Percentiles rank a stretch among this genome's conserved stretches.
These are phyloP conservation scores for Ochromonadaceae sp. DNA, from an alignment of 352 stramenopile genomes.

Conservation along the genomic window DNA sequence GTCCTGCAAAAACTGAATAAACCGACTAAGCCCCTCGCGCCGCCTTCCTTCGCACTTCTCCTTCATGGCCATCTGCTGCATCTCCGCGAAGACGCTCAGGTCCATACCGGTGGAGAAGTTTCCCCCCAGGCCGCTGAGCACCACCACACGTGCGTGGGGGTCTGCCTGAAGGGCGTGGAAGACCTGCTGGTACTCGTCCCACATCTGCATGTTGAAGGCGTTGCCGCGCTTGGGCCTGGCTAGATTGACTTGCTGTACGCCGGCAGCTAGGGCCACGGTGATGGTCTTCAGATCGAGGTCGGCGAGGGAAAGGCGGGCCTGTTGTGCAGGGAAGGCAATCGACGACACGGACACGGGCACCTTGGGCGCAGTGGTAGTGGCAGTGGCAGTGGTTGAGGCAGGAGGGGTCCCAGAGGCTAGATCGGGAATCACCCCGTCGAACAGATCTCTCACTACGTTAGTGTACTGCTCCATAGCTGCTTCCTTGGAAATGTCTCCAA, in stretches of 20 bases:
- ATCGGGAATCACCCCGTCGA: neutral
- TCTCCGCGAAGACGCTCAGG: conserved; percentile 53
- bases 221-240: conserved; percentile 60
- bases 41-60: conserved; percentile 55
- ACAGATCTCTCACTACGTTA: neutral
- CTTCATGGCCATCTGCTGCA: conserved; percentile 44
- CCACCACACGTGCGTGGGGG: conserved; percentile 49
- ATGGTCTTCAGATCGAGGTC: neutral
- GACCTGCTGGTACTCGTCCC: conserved; percentile 47
- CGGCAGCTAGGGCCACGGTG: conserved; percentile 20
- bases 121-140: conserved; percentile 54
- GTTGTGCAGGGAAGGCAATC: neutral
- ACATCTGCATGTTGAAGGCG: conserved; percentile 71
- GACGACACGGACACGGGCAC: neutral
- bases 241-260: conserved; percentile 55
- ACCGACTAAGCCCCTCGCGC: conserved; percentile 50
- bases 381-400: neutral
- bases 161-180: conserved; percentile 47
- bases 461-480: conserved; percentile 43
- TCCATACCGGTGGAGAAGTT: conserved; percentile 70
- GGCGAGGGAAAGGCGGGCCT: neutral
- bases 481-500: conserved; percentile 46
- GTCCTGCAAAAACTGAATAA: conserved; percentile 59
- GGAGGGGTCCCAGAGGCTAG: neutral
- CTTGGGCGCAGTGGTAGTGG: neutral